These are phyloP conservation scores for Suillus plorans DNA, from an alignment of 768 basidiomycete genomes.

Conservation along the genomic window DNA sequence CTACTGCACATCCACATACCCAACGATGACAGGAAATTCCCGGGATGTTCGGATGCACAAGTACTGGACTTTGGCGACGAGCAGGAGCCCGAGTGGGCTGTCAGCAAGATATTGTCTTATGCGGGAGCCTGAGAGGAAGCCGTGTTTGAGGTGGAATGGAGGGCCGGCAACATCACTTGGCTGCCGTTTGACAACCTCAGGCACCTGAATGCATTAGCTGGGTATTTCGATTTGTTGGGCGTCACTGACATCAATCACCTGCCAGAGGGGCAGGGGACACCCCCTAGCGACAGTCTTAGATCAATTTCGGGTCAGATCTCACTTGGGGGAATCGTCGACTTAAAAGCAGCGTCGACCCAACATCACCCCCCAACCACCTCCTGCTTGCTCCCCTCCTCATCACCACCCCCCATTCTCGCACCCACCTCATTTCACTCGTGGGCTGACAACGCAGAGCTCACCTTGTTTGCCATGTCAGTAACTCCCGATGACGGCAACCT, in stretches of 20 bases:
- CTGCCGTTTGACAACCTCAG: slow-evolving; percentile 17
- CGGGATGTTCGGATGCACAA: slow-evolving; percentile 16
- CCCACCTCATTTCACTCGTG: too few relatives aligned
- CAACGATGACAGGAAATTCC: slow-evolving; percentile 22
- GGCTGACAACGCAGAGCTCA: too few relatives aligned
- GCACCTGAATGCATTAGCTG: slow-evolving; percentile 19
- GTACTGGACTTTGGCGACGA: slow-evolving; percentile 12
- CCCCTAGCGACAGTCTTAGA: neutral
- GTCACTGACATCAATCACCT: slow-evolving; percentile 10
- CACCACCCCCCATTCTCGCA: too few relatives aligned
- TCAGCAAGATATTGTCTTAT: slow-evolving; percentile 24
- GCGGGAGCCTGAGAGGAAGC: slow-evolving; percentile 20
- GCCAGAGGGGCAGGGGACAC: neutral
- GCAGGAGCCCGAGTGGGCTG: slow-evolving; percentile 21
- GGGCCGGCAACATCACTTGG: slow-evolving; percentile 33
- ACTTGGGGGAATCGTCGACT: too few relatives aligned
- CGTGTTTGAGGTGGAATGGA: slow-evolving; percentile 27
- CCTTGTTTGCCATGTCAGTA: too few relatives aligned
- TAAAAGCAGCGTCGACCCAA: too few relatives aligned
- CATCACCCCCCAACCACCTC: too few relatives aligned
- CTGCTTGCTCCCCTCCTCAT: too few relatives aligned
- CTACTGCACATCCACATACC: slow-evolving; percentile 19
- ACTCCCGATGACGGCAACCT: too few relatives aligned
- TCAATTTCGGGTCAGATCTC: too few relatives aligned
- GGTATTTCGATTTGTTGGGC: slow-evolving; percentile 33